A percentile compares a stretch with the other conserved stretches of the same genome.
Conservation (phyloP, 2,329 filamentous ascomycete species). For the Westerdykella ornata region DNA sequence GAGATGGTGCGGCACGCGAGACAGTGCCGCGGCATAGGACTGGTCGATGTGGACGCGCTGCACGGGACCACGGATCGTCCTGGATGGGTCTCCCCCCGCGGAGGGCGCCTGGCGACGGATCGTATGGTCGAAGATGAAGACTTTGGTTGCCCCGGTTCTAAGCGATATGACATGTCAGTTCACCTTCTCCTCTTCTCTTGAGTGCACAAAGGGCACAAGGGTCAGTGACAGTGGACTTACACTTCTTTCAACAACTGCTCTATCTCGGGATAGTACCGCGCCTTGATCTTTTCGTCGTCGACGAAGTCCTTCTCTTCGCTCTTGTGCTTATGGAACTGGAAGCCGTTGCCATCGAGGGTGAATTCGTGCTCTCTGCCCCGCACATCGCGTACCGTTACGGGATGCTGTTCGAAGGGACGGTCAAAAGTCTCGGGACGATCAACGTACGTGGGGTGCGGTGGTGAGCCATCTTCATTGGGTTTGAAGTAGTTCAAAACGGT, state of each 20-base stretch:
- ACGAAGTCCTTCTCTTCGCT: slow-evolving; percentile 32
- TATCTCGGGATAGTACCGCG: slow-evolving; percentile 31
- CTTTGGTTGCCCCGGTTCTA: slow-evolving; percentile 51
- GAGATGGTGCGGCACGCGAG: slow-evolving; percentile 25
- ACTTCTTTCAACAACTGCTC: slow-evolving; percentile 35
- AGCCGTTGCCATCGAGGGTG: slow-evolving; percentile 39
- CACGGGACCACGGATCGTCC: slow-evolving; percentile 40
- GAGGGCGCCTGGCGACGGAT: slow-evolving; percentile 43
- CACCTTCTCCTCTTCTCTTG: too few relatives aligned
- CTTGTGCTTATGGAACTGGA: slow-evolving; percentile 27
- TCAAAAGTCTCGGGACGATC: slow-evolving; percentile 31
- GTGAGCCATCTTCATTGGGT: slow-evolving; percentile 26
- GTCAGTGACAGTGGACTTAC: slow-evolving; percentile 15
- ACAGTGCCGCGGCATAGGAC: slow-evolving; percentile 38
- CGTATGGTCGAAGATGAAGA: slow-evolving; percentile 59
- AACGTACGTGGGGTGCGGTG: slow-evolving; percentile 22
- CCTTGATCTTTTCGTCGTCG: slow-evolving; percentile 32
- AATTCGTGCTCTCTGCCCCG: slow-evolving; percentile 41
- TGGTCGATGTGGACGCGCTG: slow-evolving; percentile 55
- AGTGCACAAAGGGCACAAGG: too few relatives aligned
- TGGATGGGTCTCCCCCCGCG: slow-evolving; percentile 12
- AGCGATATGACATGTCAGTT: neutral
- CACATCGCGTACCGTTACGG: slow-evolving; percentile 40
- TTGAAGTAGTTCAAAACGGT: slow-evolving; percentile 25
- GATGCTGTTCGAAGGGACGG: slow-evolving; percentile 22